phyloP scores from a whole-genome alignment of 306 rosid genomes.

The Leucaena leucocephala region DNA sequence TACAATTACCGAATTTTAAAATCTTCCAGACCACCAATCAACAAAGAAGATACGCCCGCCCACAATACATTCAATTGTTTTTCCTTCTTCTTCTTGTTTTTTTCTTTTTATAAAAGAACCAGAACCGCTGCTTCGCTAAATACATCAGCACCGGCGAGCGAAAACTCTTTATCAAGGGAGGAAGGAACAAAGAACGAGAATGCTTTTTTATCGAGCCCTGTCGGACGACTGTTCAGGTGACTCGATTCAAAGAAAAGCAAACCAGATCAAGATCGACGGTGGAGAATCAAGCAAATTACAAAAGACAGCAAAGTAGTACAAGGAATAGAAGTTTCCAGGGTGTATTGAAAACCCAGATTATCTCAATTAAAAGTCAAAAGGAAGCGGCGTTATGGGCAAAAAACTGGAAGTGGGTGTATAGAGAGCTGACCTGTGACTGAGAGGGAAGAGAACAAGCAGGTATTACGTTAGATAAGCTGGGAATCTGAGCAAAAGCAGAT shows the following conservation, averaged over 20 bases:
- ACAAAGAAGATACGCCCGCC: background rate
- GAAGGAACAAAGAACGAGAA: background rate
- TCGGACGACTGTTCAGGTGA: background rate
- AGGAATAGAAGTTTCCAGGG: background rate
- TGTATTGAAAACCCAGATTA: background rate
- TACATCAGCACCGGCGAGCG: background rate
- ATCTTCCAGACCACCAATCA: background rate
- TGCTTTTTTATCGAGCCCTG: background rate
- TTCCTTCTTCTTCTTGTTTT: too few species aligned
- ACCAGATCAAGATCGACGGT: conserved; percentile 1
- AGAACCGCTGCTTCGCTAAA: background rate
- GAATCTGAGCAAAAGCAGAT: conserved; percentile 5
- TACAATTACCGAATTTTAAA: background rate
- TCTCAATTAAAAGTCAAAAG: background rate
- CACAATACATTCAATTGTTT: background rate
- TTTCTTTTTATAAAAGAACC: background rate
- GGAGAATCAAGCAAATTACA: background rate
- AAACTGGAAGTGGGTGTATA: background rate
- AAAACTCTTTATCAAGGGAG: background rate
- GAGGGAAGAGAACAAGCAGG: background rate
- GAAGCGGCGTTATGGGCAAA: background rate
- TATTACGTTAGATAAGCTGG: background rate
- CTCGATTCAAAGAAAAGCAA: conserved; percentile 17
- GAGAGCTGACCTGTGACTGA: conserved; percentile 10
- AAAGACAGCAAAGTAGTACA: background rate